A percentile compares a stretch with the other conserved stretches of the same genome.
phyloP scores from a whole-genome alignment of 176 grass and related monocot species.

The Raddia distichophylla region DNA sequence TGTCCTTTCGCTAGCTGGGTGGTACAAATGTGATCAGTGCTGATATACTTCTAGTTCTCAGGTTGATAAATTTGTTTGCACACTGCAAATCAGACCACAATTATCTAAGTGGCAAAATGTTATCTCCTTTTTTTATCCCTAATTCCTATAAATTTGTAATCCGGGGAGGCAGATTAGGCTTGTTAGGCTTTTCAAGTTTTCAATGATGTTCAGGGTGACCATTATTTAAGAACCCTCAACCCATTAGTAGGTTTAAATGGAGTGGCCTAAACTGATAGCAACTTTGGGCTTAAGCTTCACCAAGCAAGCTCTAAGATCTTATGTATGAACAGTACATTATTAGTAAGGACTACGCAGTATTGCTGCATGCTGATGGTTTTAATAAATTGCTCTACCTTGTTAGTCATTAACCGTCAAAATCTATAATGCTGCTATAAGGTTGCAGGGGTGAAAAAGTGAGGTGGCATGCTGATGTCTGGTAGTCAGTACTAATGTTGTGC shows the following conservation, averaged over 20 bases:
- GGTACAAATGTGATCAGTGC: not conserved
- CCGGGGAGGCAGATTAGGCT: constrained; percentile 13
- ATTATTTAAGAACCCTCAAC: constrained; percentile 21
- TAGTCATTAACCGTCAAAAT: not conserved
- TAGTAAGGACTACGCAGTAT: not conserved
- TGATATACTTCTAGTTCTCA: constrained; percentile 13
- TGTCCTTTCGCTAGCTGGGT: not conserved
- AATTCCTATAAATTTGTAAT: not conserved
- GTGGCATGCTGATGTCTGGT: constrained; percentile 4
- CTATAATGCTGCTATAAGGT: not conserved
- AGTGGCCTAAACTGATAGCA: constrained; percentile 2
- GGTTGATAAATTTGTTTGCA: not conserved
- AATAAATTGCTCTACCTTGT: constrained; percentile 4
- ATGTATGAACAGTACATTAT: not conserved
- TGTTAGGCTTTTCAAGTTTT: constrained; percentile 27
- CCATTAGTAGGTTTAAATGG: not conserved
- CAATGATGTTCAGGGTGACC: constrained; percentile 20
- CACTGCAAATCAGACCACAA: not conserved
- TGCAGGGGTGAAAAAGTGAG: not conserved
- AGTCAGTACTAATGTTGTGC: not conserved
- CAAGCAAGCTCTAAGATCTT: not conserved
- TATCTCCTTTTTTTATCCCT: constrained; percentile 12
- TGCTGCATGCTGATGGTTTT: not conserved
- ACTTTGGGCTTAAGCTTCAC: constrained; percentile 20
- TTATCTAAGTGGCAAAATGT: not conserved